Evolutionary conservation across 345 rosid species (phyloP).

Genomic region (Populus pruinosa): DNA sequence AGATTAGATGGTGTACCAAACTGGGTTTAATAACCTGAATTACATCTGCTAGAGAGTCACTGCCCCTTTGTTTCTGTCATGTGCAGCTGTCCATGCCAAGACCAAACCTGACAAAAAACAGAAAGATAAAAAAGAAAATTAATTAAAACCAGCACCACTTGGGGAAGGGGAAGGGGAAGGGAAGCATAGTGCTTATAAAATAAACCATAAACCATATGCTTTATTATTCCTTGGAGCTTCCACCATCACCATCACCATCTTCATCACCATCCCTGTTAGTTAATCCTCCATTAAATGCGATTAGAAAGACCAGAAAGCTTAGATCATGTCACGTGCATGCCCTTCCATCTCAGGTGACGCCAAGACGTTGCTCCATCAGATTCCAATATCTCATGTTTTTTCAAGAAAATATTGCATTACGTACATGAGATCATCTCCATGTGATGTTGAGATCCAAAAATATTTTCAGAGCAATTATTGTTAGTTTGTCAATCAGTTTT

Average conservation of each 20-base stretch:
- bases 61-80: too few species aligned
- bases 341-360: not conserved
- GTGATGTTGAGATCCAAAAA: slow-evolving; percentile 17
- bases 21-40: too few species aligned
- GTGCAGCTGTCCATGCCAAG: not conserved
- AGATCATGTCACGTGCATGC: slow-evolving; percentile 24
- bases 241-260: too few species aligned
- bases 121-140: not conserved
- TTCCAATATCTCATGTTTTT: not conserved
- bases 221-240: not conserved
- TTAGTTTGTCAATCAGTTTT: too few species aligned
- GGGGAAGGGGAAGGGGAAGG: not conserved
- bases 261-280: too few species aligned
- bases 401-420: not conserved
- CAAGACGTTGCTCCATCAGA: not conserved
- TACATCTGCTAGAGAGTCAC: too few species aligned
- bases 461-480: not conserved
- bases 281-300: too few species aligned
- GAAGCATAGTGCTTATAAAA: not conserved
- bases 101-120: not conserved
- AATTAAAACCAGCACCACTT: not conserved
- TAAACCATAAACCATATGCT: not conserved
- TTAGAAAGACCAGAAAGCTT: not conserved
- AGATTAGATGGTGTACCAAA: too few species aligned
- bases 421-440: slow-evolving; percentile 16